These are phyloP conservation scores for Phlebiopsis gigantea DNA, from an alignment of 768 basidiomycete species.

Conservation along the genomic window DNA sequence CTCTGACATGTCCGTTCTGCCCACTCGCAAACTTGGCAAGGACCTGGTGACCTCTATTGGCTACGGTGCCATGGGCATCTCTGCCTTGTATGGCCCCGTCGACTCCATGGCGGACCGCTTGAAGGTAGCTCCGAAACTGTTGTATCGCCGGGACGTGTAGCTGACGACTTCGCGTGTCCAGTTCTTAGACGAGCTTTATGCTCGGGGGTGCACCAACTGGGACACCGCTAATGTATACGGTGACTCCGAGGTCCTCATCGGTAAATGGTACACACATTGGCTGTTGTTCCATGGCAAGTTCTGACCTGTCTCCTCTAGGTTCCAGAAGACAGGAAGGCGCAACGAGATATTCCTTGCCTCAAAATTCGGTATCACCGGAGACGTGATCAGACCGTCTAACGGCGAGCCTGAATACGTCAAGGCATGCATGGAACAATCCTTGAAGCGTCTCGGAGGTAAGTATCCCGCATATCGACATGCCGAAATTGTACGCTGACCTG, in stretches of 20 bases:
- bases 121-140: slow-evolving; percentile 34
- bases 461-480: too few relatives aligned
- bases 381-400: slow-evolving; percentile 8
- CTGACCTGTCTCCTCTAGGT: slow-evolving; percentile 28
- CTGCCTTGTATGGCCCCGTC: slow-evolving; percentile 38
- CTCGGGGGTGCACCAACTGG: slow-evolving; percentile 39
- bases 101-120: slow-evolving; percentile 55
- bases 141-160: neutral
- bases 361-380: slow-evolving; percentile 29
- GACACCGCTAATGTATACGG: slow-evolving; percentile 40
- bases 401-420: slow-evolving; percentile 24
- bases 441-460: slow-evolving; percentile 7
- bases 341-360: slow-evolving; percentile 40
- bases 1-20: slow-evolving; percentile 18
- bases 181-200: slow-evolving; percentile 38
- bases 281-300: neutral
- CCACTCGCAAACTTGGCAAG: slow-evolving; percentile 40
- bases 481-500: too few relatives aligned
- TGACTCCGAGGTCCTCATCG: slow-evolving; percentile 40
- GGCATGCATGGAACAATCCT: slow-evolving; percentile 2
- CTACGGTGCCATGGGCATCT: slow-evolving; percentile 57
- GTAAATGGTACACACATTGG: slow-evolving; percentile 31
- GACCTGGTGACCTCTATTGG: slow-evolving; percentile 46
- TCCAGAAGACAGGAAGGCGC: slow-evolving; percentile 48
- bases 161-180: slow-evolving; percentile 8